phyloP scores from a whole-genome alignment of 2,329 filamentous ascomycete species.

The Fusarium sp. region DNA sequence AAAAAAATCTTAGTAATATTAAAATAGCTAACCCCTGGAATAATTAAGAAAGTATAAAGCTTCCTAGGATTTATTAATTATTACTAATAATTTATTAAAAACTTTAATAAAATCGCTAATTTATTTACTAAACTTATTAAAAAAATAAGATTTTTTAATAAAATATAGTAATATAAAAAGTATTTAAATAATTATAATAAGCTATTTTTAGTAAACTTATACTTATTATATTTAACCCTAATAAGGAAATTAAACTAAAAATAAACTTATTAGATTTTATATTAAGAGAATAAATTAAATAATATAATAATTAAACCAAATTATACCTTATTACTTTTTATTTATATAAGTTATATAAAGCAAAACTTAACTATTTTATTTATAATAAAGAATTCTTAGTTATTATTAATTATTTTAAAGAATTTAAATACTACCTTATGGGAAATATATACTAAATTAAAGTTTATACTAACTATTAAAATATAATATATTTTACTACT shows the following conservation, averaged over 20 bases:
- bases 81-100: not conserved
- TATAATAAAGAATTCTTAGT: no score
- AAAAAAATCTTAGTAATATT: slow-evolving; percentile 30
- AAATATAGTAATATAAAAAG: not conserved
- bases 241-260: not conserved
- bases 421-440: not conserved
- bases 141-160: not conserved
- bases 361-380: no score
- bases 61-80: slow-evolving; percentile 40
- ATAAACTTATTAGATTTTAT: not conserved
- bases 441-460: no score
- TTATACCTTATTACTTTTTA: no score
- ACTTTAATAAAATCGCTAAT: no score
- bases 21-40: not conserved
- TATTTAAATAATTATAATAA: not conserved
- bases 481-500: no score
- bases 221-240: not conserved
- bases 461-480: no score
- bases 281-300: not conserved
- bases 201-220: not conserved
- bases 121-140: not conserved
- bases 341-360: no score
- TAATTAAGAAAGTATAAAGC: slow-evolving; percentile 29
- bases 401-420: not conserved
- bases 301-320: not conserved